Percentiles rank a stretch among this genome's conserved stretches.
Conservation (phyloP, 23 red algal species). For the Cyanidium caldarium region DNA sequence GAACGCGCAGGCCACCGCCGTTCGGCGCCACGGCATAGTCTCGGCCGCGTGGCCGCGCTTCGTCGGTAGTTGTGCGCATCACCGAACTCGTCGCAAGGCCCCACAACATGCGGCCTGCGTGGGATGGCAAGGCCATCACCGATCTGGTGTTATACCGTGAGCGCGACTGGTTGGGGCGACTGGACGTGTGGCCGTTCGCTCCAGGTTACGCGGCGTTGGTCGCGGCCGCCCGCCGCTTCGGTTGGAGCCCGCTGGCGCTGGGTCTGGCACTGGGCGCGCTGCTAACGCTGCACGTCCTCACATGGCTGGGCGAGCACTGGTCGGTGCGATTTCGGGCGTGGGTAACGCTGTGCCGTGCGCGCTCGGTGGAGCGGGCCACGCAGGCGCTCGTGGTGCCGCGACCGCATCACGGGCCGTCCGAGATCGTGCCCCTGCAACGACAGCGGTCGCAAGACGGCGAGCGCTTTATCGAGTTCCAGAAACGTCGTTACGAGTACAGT, state of each 20-base stretch:
- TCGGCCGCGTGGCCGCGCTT: too few relatives aligned
- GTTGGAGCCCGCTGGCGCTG: constrained; percentile 17
- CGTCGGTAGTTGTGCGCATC: too few relatives aligned
- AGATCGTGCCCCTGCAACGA: constrained; percentile 40
- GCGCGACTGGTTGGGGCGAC: constrained; percentile 10
- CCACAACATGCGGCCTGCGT: too few relatives aligned
- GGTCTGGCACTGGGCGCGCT: constrained; percentile 10
- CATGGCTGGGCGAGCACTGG: constrained; percentile 71
- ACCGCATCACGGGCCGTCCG: constrained; percentile 48
- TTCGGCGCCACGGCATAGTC: too few relatives aligned
- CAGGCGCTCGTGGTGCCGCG: constrained; percentile 35
- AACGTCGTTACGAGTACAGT: constrained; percentile 55
- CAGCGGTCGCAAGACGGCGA: neutral
- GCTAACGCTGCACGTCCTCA: constrained; percentile 34
- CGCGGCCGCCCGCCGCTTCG: neutral
- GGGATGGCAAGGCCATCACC: constrained; percentile 52
- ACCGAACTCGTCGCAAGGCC: too few relatives aligned
- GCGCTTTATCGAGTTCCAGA: constrained; percentile 51
- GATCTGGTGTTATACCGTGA: constrained; percentile 22
- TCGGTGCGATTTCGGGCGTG: constrained; percentile 22
- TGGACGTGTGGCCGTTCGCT: constrained; percentile 37
- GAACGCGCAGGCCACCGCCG: too few relatives aligned
- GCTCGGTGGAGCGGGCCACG: neutral
- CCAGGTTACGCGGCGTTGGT: constrained; percentile 8
- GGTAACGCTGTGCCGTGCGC: constrained; percentile 9